Conservation (phyloP, 225 moss, liverwort and hornwort species). For the Pleurozium schreberi region DNA sequence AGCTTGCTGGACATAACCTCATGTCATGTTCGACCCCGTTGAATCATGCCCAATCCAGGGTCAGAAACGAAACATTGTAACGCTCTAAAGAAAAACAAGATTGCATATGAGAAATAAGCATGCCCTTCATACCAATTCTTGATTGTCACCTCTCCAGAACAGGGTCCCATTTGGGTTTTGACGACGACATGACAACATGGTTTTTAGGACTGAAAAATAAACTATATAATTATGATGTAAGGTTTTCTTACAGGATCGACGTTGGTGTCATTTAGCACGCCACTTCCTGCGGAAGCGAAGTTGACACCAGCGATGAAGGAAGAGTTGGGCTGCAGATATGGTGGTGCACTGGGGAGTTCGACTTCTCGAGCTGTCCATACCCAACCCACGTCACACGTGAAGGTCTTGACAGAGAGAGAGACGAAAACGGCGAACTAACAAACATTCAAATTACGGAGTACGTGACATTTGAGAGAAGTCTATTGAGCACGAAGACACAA, state of each 20-base stretch:
- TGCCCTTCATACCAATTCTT: neutral
- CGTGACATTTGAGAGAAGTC: neutral
- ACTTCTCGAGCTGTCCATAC: slow-evolving; percentile 24
- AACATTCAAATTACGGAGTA: neutral
- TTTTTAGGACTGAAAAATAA: neutral
- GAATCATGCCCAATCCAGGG: neutral
- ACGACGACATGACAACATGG: neutral
- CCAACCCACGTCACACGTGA: neutral
- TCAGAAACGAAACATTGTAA: neutral
- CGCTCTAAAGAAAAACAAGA: neutral
- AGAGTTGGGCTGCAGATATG: slow-evolving; percentile 25
- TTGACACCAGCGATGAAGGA: slow-evolving; percentile 20
- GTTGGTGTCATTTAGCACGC: slow-evolving; percentile 30
- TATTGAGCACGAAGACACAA: neutral
- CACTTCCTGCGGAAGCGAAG: slow-evolving; percentile 54
- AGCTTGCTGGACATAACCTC: neutral
- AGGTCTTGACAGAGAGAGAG: neutral
- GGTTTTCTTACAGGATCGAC: neutral
- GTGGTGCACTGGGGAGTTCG: slow-evolving; percentile 13
- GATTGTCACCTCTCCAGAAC: too few relatives aligned
- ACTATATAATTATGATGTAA: neutral
- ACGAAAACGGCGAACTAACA: neutral
- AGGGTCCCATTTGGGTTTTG: neutral
- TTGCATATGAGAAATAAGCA: neutral
- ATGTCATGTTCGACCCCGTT: neutral